Percentiles rank a stretch among this genome's conserved stretches.
phyloP scores from a whole-genome alignment of 2,329 filamentous ascomycete species.

The Aspergillus novoparasiticus region DNA sequence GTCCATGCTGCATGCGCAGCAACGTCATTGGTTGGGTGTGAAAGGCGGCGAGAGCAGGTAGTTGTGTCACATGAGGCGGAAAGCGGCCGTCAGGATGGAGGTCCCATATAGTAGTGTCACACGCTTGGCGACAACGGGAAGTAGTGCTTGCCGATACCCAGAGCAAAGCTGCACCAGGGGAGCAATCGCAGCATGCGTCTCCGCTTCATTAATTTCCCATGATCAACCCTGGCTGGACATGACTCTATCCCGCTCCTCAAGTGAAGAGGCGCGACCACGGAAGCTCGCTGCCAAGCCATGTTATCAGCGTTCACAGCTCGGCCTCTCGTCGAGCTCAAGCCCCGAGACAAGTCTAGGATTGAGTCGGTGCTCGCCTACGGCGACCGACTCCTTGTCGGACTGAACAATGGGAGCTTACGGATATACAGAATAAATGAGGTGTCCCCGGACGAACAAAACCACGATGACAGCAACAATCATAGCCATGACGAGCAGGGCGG shows the following conservation, averaged over 20 bases:
- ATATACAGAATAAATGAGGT: conserved; percentile 72
- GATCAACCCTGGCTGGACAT: conserved; percentile 18
- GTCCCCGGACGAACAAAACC: background rate
- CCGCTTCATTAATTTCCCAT: conserved; percentile 2
- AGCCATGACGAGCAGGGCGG: conserved; percentile 18
- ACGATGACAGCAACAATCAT: conserved; percentile 21
- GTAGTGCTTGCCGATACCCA: conserved; percentile 1
- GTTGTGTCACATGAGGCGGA: conserved; percentile 22
- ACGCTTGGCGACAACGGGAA: conserved; percentile 12
- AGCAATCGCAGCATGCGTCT: conserved; percentile 14
- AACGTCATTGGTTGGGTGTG: background rate
- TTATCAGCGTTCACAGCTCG: conserved; percentile 96
- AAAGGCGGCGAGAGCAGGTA: conserved; percentile 6
- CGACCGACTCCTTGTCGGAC: conserved; percentile 86
- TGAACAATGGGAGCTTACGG: conserved; percentile 84
- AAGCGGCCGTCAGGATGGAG: conserved; percentile 2
- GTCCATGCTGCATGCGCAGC: background rate
- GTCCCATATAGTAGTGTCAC: conserved; percentile 4
- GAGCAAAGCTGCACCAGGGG: background rate
- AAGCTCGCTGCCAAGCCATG: conserved; percentile 57
- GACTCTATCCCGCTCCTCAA: conserved; percentile 14
- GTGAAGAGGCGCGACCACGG: conserved; percentile 21
- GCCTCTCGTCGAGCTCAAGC: conserved; percentile 94
- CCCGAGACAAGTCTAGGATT: conserved; percentile 94
- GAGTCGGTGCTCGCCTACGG: conserved; percentile 93